Evolutionary conservation across 148 eudicot species (phyloP).

Genomic region (Nepenthes gracilis): DNA sequence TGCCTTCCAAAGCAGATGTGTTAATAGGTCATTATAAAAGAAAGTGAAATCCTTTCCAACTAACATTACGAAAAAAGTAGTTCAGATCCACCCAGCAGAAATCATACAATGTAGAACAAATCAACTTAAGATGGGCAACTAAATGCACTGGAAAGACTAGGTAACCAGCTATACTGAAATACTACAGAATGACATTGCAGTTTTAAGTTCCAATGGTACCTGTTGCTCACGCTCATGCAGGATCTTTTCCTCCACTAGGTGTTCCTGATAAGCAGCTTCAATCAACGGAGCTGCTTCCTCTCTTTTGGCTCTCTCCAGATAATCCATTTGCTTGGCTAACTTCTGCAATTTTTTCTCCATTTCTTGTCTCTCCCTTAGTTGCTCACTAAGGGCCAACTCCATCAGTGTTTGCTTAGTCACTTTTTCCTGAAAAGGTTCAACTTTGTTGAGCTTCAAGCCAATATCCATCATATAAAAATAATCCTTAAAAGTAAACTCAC

Average conservation of each 20-base stretch:
- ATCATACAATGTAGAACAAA: too few relatives aligned
- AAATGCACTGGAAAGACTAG: too few relatives aligned
- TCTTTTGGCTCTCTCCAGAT: conserved; percentile 87
- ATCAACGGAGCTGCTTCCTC: conserved; percentile 86
- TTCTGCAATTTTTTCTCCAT: conserved; percentile 79
- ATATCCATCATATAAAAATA: neutral
- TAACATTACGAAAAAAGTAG: too few relatives aligned
- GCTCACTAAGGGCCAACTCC: conserved; percentile 65
- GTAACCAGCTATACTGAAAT: neutral
- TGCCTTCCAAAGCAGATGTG: too few relatives aligned
- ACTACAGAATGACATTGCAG: neutral
- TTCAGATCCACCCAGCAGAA: too few relatives aligned
- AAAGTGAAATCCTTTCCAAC: too few relatives aligned
- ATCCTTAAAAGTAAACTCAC: conserved; percentile 26
- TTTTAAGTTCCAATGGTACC: conserved; percentile 19
- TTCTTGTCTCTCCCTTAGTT: conserved; percentile 71
- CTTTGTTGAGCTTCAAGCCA: neutral
- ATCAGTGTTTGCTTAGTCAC: conserved; percentile 62
- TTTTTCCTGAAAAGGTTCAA: conserved; percentile 29
- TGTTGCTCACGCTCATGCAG: conserved; percentile 79
- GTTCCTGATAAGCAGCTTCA: conserved; percentile 67
- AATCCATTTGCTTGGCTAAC: conserved; percentile 72
- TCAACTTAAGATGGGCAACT: too few relatives aligned
- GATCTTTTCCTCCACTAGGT: conserved; percentile 54
- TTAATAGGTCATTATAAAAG: too few relatives aligned